phyloP scores from a whole-genome alignment of 441 rosid genomes.

The Capsella rubella region DNA sequence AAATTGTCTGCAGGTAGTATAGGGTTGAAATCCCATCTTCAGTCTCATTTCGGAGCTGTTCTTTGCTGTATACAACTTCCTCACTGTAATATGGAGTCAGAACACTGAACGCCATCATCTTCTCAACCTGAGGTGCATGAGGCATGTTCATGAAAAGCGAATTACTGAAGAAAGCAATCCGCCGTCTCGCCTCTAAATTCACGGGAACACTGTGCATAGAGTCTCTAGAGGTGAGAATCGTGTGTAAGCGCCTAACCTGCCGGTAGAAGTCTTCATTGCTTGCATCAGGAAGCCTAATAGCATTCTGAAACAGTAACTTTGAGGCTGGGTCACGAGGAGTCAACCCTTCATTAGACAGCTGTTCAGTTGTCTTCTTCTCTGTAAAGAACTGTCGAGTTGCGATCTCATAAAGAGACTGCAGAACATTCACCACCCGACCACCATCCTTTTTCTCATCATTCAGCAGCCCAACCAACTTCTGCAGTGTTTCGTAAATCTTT shows the following conservation, averaged over 20 bases:
- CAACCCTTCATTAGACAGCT: slow-evolving; percentile 68
- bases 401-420: slow-evolving; percentile 85
- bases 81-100: slow-evolving; percentile 91
- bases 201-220: slow-evolving; percentile 82
- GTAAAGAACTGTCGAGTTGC: slow-evolving; percentile 71
- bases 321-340: slow-evolving; percentile 75
- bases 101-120: slow-evolving; percentile 92
- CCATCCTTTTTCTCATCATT: slow-evolving; percentile 60
- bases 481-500: slow-evolving; percentile 65
- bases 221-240: slow-evolving; percentile 80
- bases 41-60: slow-evolving; percentile 80
- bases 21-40: slow-evolving; percentile 92
- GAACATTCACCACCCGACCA: slow-evolving; percentile 71
- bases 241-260: slow-evolving; percentile 82
- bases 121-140: slow-evolving; percentile 96
- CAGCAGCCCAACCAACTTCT: slow-evolving; percentile 64
- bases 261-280: slow-evolving; percentile 72
- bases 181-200: slow-evolving; percentile 88
- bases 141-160: slow-evolving; percentile 98
- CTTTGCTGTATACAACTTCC: slow-evolving; percentile 84
- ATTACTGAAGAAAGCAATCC: slow-evolving; percentile 92
- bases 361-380: slow-evolving; percentile 62
- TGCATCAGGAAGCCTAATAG: slow-evolving; percentile 67
- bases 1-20: slow-evolving; percentile 87
- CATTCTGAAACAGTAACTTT: slow-evolving; percentile 69